phyloP scores from a whole-genome alignment of 1,139 yeast species.

The Yamadazyma epiphylla region DNA sequence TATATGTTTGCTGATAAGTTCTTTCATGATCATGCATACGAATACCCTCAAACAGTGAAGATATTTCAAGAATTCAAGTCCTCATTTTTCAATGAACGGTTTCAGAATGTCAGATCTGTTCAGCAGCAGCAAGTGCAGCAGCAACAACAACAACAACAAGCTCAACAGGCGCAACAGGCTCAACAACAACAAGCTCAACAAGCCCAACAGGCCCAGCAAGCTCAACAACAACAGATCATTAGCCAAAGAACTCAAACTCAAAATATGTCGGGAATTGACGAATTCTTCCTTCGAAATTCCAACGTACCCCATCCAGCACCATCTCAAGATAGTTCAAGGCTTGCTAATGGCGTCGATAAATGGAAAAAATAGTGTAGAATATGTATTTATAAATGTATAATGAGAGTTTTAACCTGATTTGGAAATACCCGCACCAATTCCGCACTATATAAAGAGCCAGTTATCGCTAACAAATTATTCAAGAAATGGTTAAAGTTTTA shows the following conservation, averaged over 20 bases:
- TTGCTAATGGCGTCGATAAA: not conserved
- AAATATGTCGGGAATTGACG: conserved; percentile 27
- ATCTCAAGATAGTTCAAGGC: not conserved
- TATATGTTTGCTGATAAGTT: conserved; percentile 48
- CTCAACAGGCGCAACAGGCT: conserved; percentile 1
- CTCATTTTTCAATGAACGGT: conserved; percentile 48
- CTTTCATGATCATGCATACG: conserved; percentile 40
- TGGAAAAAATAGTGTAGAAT: no score
- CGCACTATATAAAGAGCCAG: no score
- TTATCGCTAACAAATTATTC: no score
- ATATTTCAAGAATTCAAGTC: conserved; percentile 49
- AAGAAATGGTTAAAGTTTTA: conserved; percentile 21
- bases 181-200: conserved; percentile 3
- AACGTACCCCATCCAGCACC: not conserved
- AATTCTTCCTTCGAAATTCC: conserved; percentile 22
- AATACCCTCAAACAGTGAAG: conserved; percentile 47
- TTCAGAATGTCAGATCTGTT: conserved; percentile 29
- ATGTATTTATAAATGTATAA: no score
- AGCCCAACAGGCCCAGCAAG: conserved; percentile 18
- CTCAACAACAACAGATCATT: conserved; percentile 8
- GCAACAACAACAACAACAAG: conserved; percentile 12
- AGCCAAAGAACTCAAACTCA: conserved; percentile 2
- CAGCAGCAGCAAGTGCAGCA: conserved; percentile 19
- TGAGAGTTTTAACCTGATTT: no score
- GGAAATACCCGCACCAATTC: no score